Base-by-base conservation (phyloP, 768 basidiomycete genomes). In the Lentinula detonsa region DNA sequence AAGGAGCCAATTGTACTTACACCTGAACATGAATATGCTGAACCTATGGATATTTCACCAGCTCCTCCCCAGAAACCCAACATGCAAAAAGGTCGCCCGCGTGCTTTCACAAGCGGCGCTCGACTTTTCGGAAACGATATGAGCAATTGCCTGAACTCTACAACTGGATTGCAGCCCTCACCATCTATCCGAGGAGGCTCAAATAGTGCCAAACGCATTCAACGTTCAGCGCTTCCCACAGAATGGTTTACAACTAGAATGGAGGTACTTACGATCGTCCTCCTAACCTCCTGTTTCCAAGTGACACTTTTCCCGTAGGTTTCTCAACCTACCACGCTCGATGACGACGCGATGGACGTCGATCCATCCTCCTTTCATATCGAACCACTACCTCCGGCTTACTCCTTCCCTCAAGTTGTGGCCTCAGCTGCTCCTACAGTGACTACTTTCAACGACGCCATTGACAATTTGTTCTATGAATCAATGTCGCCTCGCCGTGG, bases 41-140 rank as follows among this genome's bases (percentile, higher is more conserved):
- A 86, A 56, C 82, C 88, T 3, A 93, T 93, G 91, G 91, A 93
- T 67, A 87, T 93, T 51, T 93, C 91, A 3, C 91, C 91, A 8
- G 83, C 81, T 23, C 87, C 73, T 65, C 69, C 71, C 63, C 60
- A 69, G 59, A 73, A 70, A 64, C 63, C 70, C 53, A 40, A 58
- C 58, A 55, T 67, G 65, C 61, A 63, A 57, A 33, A 70, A 21
- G 71, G 70, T 40, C 83, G 88, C 28, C 85, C 87, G 3, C 83
- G 87, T 57, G 85, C 88, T 28, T 84, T 82, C 60, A 90, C 88
- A 0, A 85, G 81, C 62, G 80, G 77, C 10, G 81, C 84, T 11
- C 80, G 91, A 54, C 72, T 88, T 57, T 92, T 93, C 66, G 91
- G 91, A 4, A 81, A 78, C 60, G 88, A 92, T 65, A 72, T 90